Percentiles rank a stretch among this genome's conserved stretches.
Conservation (phyloP, 805 yeast genomes). For the Allodekkera sacchari region DNA sequence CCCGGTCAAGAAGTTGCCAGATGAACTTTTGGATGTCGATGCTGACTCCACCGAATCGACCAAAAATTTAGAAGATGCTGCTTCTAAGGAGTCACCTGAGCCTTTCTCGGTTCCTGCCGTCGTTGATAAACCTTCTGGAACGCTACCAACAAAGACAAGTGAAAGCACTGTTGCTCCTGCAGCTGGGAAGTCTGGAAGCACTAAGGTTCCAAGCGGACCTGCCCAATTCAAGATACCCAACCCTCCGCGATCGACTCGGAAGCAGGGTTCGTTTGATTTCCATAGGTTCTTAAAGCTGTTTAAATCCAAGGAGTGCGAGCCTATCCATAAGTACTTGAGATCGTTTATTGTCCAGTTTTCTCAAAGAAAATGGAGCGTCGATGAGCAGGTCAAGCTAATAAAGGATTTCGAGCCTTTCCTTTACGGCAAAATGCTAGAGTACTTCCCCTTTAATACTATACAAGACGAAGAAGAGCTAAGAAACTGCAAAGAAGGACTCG, state of each 20-base stretch:
- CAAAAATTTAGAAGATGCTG: too few relatives aligned
- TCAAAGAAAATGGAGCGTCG: conserved; percentile 58
- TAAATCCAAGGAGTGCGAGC: conserved; percentile 73
- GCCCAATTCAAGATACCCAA: conserved; percentile 15
- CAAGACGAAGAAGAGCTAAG: conserved; percentile 44
- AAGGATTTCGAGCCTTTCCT: conserved; percentile 72
- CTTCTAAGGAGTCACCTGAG: too few relatives aligned
- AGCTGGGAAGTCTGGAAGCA: too few relatives aligned
- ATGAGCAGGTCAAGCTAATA: conserved; percentile 72
- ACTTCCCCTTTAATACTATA: conserved; percentile 69
- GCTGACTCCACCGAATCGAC: too few relatives aligned
- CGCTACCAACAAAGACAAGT: too few relatives aligned
- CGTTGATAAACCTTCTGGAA: too few relatives aligned
- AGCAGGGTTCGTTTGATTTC: conserved; percentile 59
- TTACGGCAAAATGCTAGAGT: conserved; percentile 47
- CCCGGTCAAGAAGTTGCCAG: too few relatives aligned
- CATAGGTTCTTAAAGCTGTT: conserved; percentile 69
- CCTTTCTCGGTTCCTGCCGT: too few relatives aligned
- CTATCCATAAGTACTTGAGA: conserved; percentile 75
- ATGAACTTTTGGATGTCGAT: too few relatives aligned
- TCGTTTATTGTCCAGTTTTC: conserved; percentile 77
- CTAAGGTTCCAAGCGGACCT: too few relatives aligned
- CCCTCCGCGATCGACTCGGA: conserved; percentile 21
- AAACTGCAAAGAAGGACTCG: conserved; percentile 85
- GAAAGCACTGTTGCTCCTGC: too few relatives aligned